These are phyloP conservation scores for Mortierella sp. DNA, from an alignment of 371 early-diverging fungal species.

Conservation along the genomic window DNA sequence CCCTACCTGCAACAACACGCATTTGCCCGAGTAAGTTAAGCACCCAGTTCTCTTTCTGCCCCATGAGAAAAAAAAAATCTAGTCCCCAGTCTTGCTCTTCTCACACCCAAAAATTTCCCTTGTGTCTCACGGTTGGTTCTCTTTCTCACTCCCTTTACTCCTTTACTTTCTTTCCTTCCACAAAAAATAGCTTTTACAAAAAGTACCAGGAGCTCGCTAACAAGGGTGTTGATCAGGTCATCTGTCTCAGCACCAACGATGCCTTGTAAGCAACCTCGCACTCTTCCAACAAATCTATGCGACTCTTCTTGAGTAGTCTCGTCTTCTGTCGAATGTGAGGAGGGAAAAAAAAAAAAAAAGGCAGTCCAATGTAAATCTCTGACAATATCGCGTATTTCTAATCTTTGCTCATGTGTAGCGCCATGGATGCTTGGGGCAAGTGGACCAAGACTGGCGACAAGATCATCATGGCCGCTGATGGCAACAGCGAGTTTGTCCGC, in stretches of 20 bases:
- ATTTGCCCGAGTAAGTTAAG: constrained; percentile 78
- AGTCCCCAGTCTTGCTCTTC: too few relatives aligned
- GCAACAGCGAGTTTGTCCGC: constrained; percentile 67
- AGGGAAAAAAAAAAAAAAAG: too few relatives aligned
- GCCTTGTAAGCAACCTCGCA: constrained; percentile 58
- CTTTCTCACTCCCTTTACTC: not conserved
- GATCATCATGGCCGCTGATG: constrained; percentile 78
- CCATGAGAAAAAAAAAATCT: constrained; percentile 18
- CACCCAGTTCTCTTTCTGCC: too few relatives aligned
- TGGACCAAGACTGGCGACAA: constrained; percentile 61
- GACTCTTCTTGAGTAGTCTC: too few relatives aligned
- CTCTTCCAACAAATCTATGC: too few relatives aligned
- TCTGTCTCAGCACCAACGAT: constrained; percentile 69
- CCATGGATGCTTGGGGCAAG: constrained; percentile 83
- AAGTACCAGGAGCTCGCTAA: constrained; percentile 64
- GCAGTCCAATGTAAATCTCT: too few relatives aligned
- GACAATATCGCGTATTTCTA: too few relatives aligned
- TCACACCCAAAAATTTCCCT: too few relatives aligned
- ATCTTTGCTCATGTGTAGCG: constrained; percentile 29
- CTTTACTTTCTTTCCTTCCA: not conserved
- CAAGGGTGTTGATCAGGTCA: constrained; percentile 75
- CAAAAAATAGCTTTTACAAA: constrained; percentile 47
- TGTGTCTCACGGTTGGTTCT: too few relatives aligned
- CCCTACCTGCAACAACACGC: constrained; percentile 81
- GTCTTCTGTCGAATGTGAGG: too few relatives aligned